A percentile compares a stretch with the other conserved stretches of the same genome.
Evolutionary conservation across 2,329 filamentous ascomycete species (phyloP).

Genomic region (Aspergillus nomiae): DNA sequence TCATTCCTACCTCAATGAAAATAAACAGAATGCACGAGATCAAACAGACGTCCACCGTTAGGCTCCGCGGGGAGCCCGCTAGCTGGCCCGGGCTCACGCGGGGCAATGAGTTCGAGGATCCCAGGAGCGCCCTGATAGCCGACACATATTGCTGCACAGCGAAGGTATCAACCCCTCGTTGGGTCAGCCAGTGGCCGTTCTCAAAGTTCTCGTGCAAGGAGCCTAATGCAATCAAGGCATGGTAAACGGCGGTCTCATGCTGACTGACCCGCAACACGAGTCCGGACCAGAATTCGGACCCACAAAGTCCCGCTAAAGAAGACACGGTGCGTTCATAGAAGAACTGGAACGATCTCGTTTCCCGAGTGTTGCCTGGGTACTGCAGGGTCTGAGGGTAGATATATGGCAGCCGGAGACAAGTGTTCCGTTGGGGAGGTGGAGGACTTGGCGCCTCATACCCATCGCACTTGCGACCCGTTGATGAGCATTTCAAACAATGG

Average conservation of each 20-base stretch:
- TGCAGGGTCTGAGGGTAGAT: neutral
- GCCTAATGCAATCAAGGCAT: conserved; percentile 31
- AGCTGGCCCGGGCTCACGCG: neutral
- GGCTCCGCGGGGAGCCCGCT: neutral
- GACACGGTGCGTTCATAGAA: neutral
- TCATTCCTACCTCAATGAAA: neutral
- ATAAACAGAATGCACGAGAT: neutral
- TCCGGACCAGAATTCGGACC: conserved; percentile 28
- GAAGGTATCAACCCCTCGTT: neutral
- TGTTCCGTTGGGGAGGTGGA: neutral
- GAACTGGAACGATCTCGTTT: neutral
- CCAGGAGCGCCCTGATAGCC: neutral
- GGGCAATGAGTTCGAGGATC: neutral
- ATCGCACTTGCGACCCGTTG: conserved; percentile 35
- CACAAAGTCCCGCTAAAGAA: conserved; percentile 16
- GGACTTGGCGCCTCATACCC: conserved; percentile 23
- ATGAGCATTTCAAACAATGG: conserved; percentile 29
- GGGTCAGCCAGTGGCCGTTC: neutral
- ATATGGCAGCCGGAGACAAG: neutral
- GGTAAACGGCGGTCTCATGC: conserved; percentile 27
- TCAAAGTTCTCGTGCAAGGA: conserved; percentile 29
- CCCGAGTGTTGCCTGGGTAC: neutral
- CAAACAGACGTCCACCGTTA: neutral
- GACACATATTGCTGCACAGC: neutral
- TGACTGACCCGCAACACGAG: conserved; percentile 28